Evolutionary conservation across 805 yeast genomes (phyloP), one percentile per base, ranked within the genome.

Genomic region (Ogataea thermomethanolica): DNA sequence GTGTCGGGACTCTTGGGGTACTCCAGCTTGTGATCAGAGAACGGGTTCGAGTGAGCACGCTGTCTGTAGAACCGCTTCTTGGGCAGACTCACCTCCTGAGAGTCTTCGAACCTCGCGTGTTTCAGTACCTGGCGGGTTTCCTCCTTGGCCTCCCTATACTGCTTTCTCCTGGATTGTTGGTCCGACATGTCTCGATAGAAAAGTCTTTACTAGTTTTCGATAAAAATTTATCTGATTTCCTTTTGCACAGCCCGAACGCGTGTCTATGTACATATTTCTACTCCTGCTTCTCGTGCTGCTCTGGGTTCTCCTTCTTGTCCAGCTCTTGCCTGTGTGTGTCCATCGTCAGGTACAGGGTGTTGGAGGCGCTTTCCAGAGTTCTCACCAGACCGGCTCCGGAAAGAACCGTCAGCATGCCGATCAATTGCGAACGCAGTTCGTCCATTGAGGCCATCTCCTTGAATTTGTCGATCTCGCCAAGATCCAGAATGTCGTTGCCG

Each of bases 11-110:
- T 71, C 29, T 64, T 61, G 14, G 99, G 98, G 54, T 93, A 93
- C 45, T 87, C 95, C 32, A 93, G 70, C 53, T 82, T 78, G 62
- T 93, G 99, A 64, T 93, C 99, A 13, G 96, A 85, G 56, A 93
- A 93, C 15, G 98, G 98, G 58, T 93, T 93, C 2, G 97, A 89
- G 59, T 93, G 99, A 1, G 99, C 99, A 64, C 99, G 71, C 65
- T 93, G 99, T 61, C 99, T 77, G 62, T 93, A 93, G 59, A 75
- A 93, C 53, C 93, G 75, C 61, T 93, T 84, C 56, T 80, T 76
- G 36, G 96, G 97, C 36, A 89, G 67, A 17, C 55, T 47, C 14
- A 55, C 35, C 22, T 48, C 43, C 12, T 43, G 41, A 8, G 45
- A 40, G 12, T 61, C 63, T 23, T 67, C 75, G 41, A 76, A 66